A percentile compares a stretch with the other conserved stretches of the same genome.
phyloP scores from a whole-genome alignment of 1,139 yeast species.

The Yamadazyma buinensis region DNA sequence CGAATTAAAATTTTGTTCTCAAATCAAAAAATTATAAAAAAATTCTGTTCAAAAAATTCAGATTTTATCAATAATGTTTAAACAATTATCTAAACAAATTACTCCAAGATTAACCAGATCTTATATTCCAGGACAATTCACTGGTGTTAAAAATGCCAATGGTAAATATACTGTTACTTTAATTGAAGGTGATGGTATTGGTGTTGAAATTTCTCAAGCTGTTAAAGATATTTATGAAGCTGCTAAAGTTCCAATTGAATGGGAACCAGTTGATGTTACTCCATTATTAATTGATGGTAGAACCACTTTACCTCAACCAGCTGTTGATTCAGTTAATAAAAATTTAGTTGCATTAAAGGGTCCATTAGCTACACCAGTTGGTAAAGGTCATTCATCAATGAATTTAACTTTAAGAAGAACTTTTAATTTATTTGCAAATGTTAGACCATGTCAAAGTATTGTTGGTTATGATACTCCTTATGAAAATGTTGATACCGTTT shows the following conservation, averaged over 20 bases:
- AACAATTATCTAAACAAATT: slow-evolving; percentile 35
- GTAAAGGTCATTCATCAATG: slow-evolving; percentile 97
- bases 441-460: slow-evolving; percentile 93
- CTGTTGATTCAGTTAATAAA: slow-evolving; percentile 88
- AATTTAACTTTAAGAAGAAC: slow-evolving; percentile 97
- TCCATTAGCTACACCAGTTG: slow-evolving; percentile 96
- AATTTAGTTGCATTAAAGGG: slow-evolving; percentile 96
- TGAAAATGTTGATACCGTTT: slow-evolving; percentile 89
- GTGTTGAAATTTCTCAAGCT: slow-evolving; percentile 90
- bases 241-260: slow-evolving; percentile 91
- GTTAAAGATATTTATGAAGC: slow-evolving; percentile 89
- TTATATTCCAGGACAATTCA: slow-evolving; percentile 49
- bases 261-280: slow-evolving; percentile 97
- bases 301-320: slow-evolving; percentile 90
- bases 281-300: slow-evolving; percentile 90
- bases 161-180: slow-evolving; percentile 90
- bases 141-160: slow-evolving; percentile 43
- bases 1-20: slow-evolving; percentile 4
- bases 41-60: too few relatives aligned
- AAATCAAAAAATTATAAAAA: too few relatives aligned
- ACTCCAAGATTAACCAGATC: slow-evolving; percentile 43
- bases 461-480: slow-evolving; percentile 94
- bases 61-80: slow-evolving; percentile 44
- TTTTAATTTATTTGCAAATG: slow-evolving; percentile 92
- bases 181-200: slow-evolving; percentile 99